Evolutionary conservation across 1,284 basidiomycete species (phyloP).

Genomic region (Cryptococcus sp.): DNA sequence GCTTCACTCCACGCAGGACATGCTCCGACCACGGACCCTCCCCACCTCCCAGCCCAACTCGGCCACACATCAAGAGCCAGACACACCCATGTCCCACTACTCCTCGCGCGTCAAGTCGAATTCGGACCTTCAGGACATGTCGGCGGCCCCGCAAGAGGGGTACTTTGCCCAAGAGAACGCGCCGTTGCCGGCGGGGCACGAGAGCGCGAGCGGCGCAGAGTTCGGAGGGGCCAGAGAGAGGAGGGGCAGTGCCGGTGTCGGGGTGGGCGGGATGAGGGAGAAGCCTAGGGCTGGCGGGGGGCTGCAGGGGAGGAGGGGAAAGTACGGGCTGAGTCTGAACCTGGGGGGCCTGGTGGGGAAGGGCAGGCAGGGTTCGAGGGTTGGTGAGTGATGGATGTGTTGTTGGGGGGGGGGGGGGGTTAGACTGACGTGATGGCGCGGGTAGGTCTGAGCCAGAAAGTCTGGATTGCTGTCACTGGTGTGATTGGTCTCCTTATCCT

Average conservation of each 20-base stretch:
- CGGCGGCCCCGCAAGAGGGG: not conserved
- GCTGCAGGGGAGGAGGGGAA: conserved; percentile 6
- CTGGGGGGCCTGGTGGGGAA: conserved; percentile 12
- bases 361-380: conserved; percentile 10
- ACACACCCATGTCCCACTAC: conserved; percentile 20
- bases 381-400: conserved; percentile 2
- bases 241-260: not conserved
- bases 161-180: not conserved
- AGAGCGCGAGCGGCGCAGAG: not conserved
- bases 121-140: not conserved
- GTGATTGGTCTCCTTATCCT: conserved; percentile 33
- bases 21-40: too few species aligned
- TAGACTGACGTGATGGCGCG: not conserved
- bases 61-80: conserved; percentile 4
- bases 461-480: conserved; percentile 32
- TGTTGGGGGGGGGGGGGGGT: not conserved
- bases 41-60: not conserved
- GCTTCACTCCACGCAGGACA: too few species aligned
- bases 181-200: not conserved
- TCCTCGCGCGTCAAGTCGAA: conserved; percentile 8
- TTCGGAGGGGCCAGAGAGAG: not conserved
- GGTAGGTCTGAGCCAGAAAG: conserved; percentile 33
- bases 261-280: not conserved
- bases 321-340: conserved; percentile 2
- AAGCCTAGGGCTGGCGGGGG: conserved; percentile 2